Conservation (phyloP, 1,284 basidiomycete genomes). For the Phylloporus gajari region DNA sequence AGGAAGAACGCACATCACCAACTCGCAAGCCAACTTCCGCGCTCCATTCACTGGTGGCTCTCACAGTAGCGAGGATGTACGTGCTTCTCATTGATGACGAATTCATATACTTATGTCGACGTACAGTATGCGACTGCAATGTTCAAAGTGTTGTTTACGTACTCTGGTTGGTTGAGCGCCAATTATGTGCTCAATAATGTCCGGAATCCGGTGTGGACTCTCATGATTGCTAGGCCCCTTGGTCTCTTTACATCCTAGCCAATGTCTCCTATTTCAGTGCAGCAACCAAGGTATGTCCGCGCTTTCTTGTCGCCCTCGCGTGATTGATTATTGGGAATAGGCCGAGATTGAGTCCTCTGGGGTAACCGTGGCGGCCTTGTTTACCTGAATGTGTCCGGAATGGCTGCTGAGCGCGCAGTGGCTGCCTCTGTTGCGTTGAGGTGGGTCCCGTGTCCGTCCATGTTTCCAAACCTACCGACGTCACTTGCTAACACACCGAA, state of each 20-base stretch:
- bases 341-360: constrained; percentile 56
- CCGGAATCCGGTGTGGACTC: constrained; percentile 59
- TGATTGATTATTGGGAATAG: constrained; percentile 26
- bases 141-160: constrained; percentile 67
- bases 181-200: constrained; percentile 69
- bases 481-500: neutral
- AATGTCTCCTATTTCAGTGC: constrained; percentile 65
- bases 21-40: constrained; percentile 58
- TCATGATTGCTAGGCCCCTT: constrained; percentile 65
- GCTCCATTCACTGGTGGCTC: constrained; percentile 62
- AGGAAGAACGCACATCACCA: constrained; percentile 54
- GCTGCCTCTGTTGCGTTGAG: constrained; percentile 65
- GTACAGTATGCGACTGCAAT: constrained; percentile 66
- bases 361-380: constrained; percentile 63
- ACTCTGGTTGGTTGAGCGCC: constrained; percentile 63
- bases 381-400: constrained; percentile 67
- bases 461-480: neutral
- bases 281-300: constrained; percentile 29
- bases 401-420: constrained; percentile 56
- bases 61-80: constrained; percentile 54
- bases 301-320: neutral
- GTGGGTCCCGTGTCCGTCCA: constrained; percentile 26
- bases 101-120: neutral
- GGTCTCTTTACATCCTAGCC: constrained; percentile 62
- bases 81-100: constrained; percentile 5